A percentile compares a stretch with the other conserved stretches of the same genome.
These are phyloP conservation scores for Cordyceps militaris DNA, from an alignment of 2,329 filamentous ascomycete genomes.

Conservation along the genomic window DNA sequence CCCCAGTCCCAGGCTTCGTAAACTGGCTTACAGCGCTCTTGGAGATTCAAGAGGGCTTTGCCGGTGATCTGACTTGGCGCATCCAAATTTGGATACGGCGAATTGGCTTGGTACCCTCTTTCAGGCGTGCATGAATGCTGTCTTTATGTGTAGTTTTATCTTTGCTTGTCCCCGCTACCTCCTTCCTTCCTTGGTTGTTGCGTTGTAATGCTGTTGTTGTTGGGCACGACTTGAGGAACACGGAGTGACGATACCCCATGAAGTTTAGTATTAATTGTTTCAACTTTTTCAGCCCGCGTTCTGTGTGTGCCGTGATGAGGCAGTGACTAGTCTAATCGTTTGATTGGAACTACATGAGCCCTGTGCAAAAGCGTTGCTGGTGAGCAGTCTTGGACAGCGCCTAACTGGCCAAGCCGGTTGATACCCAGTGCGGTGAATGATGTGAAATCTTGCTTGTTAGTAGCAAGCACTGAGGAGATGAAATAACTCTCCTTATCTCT, in stretches of 20 bases:
- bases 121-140: not conserved
- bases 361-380: not conserved
- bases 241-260: slow-evolving; percentile 13
- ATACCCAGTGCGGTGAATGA: not conserved
- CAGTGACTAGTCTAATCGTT: not conserved
- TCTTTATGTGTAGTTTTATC: slow-evolving; percentile 2
- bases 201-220: not conserved
- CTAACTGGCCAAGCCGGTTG: not conserved
- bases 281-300: not conserved
- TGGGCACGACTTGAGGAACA: slow-evolving; percentile 3
- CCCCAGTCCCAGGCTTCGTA: slow-evolving; percentile 9
- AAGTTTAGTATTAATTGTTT: slow-evolving; percentile 5
- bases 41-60: not conserved
- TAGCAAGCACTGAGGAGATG: not conserved
- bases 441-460: not conserved
- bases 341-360: not conserved
- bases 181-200: not conserved
- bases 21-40: not conserved
- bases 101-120: not conserved
- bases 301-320: not conserved
- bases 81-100: not conserved
- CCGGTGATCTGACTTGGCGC: not conserved
- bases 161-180: not conserved
- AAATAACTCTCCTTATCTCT: too few species aligned
- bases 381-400: not conserved